Evolutionary conservation across 768 basidiomycete species (phyloP).

Genomic region (Amanita thiersii): DNA sequence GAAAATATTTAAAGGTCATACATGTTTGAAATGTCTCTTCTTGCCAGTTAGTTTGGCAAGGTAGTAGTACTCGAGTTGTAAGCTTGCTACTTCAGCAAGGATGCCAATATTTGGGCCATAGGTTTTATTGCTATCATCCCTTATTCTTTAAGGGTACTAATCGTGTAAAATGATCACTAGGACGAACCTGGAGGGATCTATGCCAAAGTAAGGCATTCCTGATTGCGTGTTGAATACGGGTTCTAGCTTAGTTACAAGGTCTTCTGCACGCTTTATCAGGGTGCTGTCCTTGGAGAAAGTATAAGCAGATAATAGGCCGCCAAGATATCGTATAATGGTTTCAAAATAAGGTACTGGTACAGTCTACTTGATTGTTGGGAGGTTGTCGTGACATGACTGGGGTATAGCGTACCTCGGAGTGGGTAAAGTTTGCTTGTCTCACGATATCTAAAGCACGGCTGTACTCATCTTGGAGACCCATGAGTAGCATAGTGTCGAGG

Average conservation of each 20-base stretch:
- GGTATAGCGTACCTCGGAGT: conserved; percentile 27
- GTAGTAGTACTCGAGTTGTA: conserved; percentile 83
- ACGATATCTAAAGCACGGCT: conserved; percentile 50
- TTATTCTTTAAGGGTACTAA: neutral
- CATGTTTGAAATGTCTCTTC: conserved; percentile 49
- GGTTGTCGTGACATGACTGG: neutral
- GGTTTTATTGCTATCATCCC: conserved; percentile 9
- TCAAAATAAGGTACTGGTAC: conserved; percentile 60
- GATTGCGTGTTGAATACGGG: conserved; percentile 63
- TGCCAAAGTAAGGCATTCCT: conserved; percentile 63
- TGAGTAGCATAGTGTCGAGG: conserved; percentile 79
- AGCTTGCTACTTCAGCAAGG: conserved; percentile 75
- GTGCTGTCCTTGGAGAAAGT: conserved; percentile 59
- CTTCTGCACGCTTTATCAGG: conserved; percentile 64
- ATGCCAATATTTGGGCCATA: conserved; percentile 28
- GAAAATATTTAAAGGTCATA: too few species aligned
- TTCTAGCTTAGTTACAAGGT: conserved; percentile 66
- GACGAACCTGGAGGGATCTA: conserved; percentile 56
- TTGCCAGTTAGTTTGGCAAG: conserved; percentile 74
- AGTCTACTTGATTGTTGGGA: conserved; percentile 13
- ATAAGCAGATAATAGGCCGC: conserved; percentile 80
- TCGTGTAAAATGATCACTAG: neutral
- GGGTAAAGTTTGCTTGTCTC: conserved; percentile 38
- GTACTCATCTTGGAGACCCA: conserved; percentile 71
- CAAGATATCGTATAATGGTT: conserved; percentile 86